Percentiles rank a stretch among this genome's conserved stretches.
Conservation (phyloP, 1,139 yeast genomes). For the Scheffersomyces cryptocercus region DNA sequence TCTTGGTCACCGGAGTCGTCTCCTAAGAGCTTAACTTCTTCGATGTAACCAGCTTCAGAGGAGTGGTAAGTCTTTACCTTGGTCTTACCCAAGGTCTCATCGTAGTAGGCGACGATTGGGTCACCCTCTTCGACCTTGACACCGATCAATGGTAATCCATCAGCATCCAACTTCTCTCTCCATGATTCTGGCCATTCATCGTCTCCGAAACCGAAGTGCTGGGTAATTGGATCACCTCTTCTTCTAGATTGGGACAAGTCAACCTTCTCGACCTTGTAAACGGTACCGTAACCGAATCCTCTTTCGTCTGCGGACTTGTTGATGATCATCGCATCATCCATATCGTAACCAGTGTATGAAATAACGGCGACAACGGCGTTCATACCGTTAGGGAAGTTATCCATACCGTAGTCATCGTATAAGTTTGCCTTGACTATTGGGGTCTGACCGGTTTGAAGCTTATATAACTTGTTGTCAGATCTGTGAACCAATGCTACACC, state of each 20-base stretch:
- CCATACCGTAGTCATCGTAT: conserved; percentile 97
- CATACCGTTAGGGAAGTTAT: conserved; percentile 97
- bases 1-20: conserved; percentile 80
- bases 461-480: conserved; percentile 91
- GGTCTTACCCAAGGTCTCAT: conserved; percentile 88
- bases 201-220: conserved; percentile 91
- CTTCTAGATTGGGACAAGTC: conserved; percentile 78
- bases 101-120: conserved; percentile 90
- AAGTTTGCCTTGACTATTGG: conserved; percentile 94
- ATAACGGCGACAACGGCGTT: conserved; percentile 99
- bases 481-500: conserved; percentile 93
- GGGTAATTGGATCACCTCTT: conserved; percentile 92
- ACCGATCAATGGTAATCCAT: conserved; percentile 93
- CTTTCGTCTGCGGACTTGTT: conserved; percentile 97
- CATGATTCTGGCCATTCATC: conserved; percentile 92
- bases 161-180: conserved; percentile 85
- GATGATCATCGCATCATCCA: conserved; percentile 99
- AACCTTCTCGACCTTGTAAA: conserved; percentile 89
- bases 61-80: conserved; percentile 92
- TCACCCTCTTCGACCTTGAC: conserved; percentile 90
- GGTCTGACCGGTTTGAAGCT: conserved; percentile 93
- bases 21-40: conserved; percentile 89
- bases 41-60: conserved; percentile 91
- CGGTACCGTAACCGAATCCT: conserved; percentile 97
- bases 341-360: conserved; percentile 98